Base-by-base conservation (phyloP, 148 eudicot species). In the Rhododendron mucronatum region DNA sequence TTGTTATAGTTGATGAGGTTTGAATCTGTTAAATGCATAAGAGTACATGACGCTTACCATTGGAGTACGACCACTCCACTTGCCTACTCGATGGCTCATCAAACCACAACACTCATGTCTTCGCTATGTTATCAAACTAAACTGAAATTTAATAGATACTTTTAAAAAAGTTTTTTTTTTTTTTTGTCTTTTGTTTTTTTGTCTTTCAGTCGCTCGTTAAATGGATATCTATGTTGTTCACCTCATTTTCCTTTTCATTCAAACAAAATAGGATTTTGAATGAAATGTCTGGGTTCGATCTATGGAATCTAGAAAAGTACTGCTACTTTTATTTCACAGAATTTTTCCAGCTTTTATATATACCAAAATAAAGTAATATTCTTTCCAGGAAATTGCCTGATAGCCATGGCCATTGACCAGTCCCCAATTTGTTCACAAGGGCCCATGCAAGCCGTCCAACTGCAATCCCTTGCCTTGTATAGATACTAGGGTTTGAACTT, bases 271-370 rank as follows among this genome's bases (percentile, higher is more conserved):
- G 73, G 7, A 59, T 8, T 20, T 20, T 28, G 51, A 82, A 82
- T 61, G 33, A 11, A 6, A 61, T 82, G 16, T 57, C 84, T 53
- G 12, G 69, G 51, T 45, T 28, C n/a, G n/a, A 75, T 39, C 10
- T 39, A 74, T 23, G n/a, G 74, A 82, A 82, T 82, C 84, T 41
- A 44, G 53, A 61, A 82, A 63, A 82, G 84, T 65, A 67, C 84
- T 39, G n/a, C 84, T 5, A 71, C 76, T 39, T 82, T 35, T 10
- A 55, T 82, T 75, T 39, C 23, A 16, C 47, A 75, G 37, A 75
- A 15, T 39, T 75, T 74, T 37, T 39, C 23, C 79, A 75, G 47
- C 79, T 37, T 75, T 75, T 75, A 37, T 37, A 33, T 35, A 9
- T 21, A 21, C 47, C 28, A 45, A n/a, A 23, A 45, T n/a, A 45